Evolutionary conservation across 192 early-diverging fungal species (phyloP).

Genomic region (Lunasporangiospora selenospora): DNA sequence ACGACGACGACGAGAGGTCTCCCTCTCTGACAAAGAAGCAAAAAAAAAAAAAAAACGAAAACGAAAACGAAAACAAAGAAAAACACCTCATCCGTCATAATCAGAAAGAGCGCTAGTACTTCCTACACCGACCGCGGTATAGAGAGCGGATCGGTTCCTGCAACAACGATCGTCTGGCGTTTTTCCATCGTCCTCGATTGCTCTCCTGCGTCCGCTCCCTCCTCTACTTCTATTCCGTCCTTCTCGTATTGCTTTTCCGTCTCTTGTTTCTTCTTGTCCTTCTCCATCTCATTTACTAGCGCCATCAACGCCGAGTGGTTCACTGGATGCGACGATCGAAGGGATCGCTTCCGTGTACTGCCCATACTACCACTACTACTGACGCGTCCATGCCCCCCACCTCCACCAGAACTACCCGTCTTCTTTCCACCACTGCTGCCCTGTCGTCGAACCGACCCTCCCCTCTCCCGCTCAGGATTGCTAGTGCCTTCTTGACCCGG

Average conservation of each 20-base stretch:
- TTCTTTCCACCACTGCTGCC: no score
- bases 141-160: no score
- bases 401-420: constrained; percentile 5
- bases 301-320: constrained; percentile 39
- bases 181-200: no score
- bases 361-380: constrained; percentile 9
- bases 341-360: constrained; percentile 25
- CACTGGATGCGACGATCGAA: constrained; percentile 29
- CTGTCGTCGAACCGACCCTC: no score
- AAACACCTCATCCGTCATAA: neutral
- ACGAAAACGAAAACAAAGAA: neutral
- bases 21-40: no score
- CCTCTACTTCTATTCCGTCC: neutral
- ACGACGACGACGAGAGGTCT: constrained; percentile 4
- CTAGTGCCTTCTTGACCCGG: no score
- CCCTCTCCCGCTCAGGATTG: no score
- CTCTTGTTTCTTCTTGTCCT: constrained; percentile 28
- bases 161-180: no score
- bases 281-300: constrained; percentile 39
- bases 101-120: no score
- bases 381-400: constrained; percentile 12
- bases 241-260: constrained; percentile 10
- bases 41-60: no score
- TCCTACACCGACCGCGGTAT: no score
- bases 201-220: no score